Percentiles rank a stretch among this genome's conserved stretches.
phyloP scores from a whole-genome alignment of 2,329 filamentous ascomycete genomes.

The Pyrenophora graminea region DNA sequence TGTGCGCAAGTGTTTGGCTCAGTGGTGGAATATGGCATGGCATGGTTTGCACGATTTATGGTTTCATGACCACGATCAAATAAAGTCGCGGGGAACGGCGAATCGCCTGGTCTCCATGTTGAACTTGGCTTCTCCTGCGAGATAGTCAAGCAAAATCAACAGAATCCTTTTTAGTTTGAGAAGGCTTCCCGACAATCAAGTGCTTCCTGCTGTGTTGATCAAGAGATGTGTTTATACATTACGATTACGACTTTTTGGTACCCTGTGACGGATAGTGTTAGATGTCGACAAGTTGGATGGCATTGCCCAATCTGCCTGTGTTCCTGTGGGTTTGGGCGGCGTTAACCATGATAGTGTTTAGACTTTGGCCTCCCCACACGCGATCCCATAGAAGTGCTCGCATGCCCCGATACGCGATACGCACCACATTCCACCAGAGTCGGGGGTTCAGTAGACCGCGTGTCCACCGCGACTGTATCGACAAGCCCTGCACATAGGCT shows the following conservation, averaged over 20 bases:
- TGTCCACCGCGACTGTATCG: conserved; percentile 45
- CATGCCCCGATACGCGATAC: conserved; percentile 58
- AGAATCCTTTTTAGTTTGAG: conserved; percentile 45
- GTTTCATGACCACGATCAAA: conserved; percentile 43
- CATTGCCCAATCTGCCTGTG: conserved; percentile 55
- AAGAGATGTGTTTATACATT: conserved; percentile 29
- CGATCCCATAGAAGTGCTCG: conserved; percentile 63
- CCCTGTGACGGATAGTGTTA: conserved; percentile 33
- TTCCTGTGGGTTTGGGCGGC: conserved; percentile 59
- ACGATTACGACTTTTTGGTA: conserved; percentile 27
- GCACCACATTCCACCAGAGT: conserved; percentile 57
- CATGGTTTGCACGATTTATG: conserved; percentile 43
- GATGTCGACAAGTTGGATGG: conserved; percentile 49
- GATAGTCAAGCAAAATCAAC: conserved; percentile 44
- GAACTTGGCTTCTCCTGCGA: conserved; percentile 40
- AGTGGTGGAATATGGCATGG: conserved; percentile 40
- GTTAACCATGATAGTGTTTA: conserved; percentile 63
- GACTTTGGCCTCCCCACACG: conserved; percentile 60
- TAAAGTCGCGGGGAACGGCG: conserved; percentile 48
- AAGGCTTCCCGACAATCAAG: conserved; percentile 40
- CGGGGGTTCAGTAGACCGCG: conserved; percentile 44
- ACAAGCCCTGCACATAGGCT: conserved; percentile 69
- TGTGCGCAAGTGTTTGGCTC: conserved; percentile 47
- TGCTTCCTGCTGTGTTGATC: conserved; percentile 36
- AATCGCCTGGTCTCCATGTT: conserved; percentile 48